phyloP scores from a whole-genome alignment of 495 filamentous ascomycete species.

The Amphirosellinia nigrospora region DNA sequence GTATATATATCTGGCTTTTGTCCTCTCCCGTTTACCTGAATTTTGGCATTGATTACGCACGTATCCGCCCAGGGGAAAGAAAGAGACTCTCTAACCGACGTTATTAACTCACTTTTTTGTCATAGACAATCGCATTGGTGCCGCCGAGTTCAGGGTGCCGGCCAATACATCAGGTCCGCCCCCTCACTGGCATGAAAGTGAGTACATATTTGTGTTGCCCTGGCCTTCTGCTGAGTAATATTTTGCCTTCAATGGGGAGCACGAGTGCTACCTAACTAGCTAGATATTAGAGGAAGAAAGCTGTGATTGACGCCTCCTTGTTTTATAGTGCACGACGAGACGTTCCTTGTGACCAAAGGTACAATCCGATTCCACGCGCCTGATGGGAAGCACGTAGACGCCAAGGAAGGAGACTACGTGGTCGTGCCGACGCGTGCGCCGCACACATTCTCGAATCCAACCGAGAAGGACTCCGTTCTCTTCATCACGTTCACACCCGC shows the following conservation, averaged over 20 bases:
- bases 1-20: slow-evolving; percentile 6
- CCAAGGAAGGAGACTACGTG: slow-evolving; percentile 57
- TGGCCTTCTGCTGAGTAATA: background rate
- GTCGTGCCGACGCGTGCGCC: slow-evolving; percentile 57
- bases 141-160: no score
- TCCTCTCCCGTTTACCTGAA: background rate
- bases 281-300: slow-evolving; percentile 26
- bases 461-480: slow-evolving; percentile 58
- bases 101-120: slow-evolving; percentile 18
- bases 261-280: background rate
- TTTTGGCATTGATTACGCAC: background rate
- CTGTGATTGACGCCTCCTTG: slow-evolving; percentile 50
- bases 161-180: slow-evolving; percentile 49
- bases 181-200: slow-evolving; percentile 39
- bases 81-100: background rate
- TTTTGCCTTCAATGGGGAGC: background rate
- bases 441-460: slow-evolving; percentile 62
- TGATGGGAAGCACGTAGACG: slow-evolving; percentile 49
- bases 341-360: slow-evolving; percentile 60
- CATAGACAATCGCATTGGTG: slow-evolving; percentile 26
- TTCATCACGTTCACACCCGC: slow-evolving; percentile 63
- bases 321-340: slow-evolving; percentile 56
- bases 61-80: background rate
- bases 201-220: background rate
- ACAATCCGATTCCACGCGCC: slow-evolving; percentile 47